Evolutionary conservation across 371 early-diverging fungal species (phyloP).

Genomic region (Funneliformis caledonium): DNA sequence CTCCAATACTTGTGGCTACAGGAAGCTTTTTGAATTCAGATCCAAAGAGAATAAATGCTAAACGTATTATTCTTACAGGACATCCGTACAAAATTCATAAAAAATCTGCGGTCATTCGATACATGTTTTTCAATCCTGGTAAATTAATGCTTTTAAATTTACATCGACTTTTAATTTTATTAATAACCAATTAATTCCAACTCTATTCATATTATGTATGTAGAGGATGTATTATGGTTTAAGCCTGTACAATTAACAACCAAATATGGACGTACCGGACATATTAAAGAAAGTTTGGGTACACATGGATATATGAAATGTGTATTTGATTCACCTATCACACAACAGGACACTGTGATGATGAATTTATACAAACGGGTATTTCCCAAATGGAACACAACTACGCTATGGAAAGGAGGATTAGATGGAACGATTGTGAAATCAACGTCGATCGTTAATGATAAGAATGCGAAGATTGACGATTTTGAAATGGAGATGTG

Average conservation of each 20-base stretch:
- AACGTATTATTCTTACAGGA: slow-evolving; percentile 93
- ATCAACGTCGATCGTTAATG: not conserved
- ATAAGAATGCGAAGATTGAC: not conserved
- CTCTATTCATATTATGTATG: not conserved
- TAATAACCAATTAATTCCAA: not conserved
- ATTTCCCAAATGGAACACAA: slow-evolving; percentile 89
- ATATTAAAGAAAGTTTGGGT: slow-evolving; percentile 90
- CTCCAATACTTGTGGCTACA: slow-evolving; percentile 75
- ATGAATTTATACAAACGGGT: slow-evolving; percentile 95
- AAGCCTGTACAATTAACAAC: slow-evolving; percentile 92
- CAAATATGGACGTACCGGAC: slow-evolving; percentile 90
- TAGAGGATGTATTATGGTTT: slow-evolving; percentile 90
- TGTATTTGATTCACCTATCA: slow-evolving; percentile 87
- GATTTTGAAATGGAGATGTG: slow-evolving; percentile 15
- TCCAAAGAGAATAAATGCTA: slow-evolving; percentile 88
- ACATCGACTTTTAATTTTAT: not conserved
- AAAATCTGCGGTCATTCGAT: slow-evolving; percentile 90
- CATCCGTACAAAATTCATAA: slow-evolving; percentile 94
- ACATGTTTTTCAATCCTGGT: slow-evolving; percentile 93
- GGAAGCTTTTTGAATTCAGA: slow-evolving; percentile 79
- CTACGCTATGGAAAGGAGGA: slow-evolving; percentile 54
- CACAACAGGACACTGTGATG: slow-evolving; percentile 91
- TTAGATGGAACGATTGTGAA: too few relatives aligned
- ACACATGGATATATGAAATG: slow-evolving; percentile 99
- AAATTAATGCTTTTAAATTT: slow-evolving; percentile 8